phyloP scores from a whole-genome alignment of 495 filamentous ascomycete genomes.

The Xylaria bambusicola region DNA sequence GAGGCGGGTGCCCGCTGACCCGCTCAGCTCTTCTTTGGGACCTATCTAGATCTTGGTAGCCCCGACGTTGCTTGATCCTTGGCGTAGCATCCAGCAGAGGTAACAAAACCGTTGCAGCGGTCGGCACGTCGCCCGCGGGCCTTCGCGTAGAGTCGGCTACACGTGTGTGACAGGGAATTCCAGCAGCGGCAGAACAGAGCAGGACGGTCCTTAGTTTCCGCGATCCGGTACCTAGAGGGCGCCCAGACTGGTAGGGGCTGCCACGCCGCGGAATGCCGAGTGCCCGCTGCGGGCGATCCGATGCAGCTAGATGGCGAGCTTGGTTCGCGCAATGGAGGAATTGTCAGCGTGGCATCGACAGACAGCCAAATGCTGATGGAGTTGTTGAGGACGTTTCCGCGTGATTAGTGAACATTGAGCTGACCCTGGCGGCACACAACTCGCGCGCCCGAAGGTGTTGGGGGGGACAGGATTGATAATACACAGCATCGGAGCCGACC shows the following conservation, averaged over 20 bases:
- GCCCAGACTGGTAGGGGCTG: neutral
- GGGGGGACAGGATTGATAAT: conserved; percentile 6
- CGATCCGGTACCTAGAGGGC: neutral
- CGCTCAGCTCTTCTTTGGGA: too few relatives aligned
- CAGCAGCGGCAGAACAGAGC: neutral
- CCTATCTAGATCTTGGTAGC: neutral
- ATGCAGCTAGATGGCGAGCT: neutral
- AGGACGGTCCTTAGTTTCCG: neutral
- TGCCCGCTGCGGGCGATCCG: neutral
- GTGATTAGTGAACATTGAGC: conserved; percentile 16
- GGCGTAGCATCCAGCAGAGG: neutral
- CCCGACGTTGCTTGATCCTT: neutral
- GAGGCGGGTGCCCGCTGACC: neutral
- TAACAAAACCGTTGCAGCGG: neutral
- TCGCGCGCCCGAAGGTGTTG: neutral
- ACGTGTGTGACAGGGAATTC: neutral
- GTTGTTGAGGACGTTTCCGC: neutral
- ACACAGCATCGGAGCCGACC: neutral
- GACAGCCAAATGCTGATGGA: neutral
- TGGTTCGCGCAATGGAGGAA: neutral
- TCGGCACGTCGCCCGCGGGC: neutral
- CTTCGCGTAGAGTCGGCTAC: neutral
- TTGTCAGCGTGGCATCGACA: neutral
- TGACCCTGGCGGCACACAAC: neutral
- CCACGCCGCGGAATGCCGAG: neutral